phyloP scores from a whole-genome alignment of 2,329 filamentous ascomycete species.

The Didymella lethalis region DNA sequence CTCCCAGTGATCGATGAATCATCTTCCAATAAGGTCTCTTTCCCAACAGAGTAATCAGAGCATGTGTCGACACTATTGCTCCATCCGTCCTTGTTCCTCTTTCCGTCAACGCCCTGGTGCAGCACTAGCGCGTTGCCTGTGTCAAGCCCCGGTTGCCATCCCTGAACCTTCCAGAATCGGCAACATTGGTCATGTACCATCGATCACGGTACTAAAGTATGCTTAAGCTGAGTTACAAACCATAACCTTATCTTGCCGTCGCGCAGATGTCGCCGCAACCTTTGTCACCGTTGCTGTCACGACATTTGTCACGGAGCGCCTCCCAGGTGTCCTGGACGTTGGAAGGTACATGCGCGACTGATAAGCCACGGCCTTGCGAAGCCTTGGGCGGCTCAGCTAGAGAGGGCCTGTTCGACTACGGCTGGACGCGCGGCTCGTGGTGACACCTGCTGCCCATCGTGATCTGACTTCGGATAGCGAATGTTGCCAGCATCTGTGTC shows the following conservation, averaged over 20 bases:
- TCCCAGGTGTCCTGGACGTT: background rate
- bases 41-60: background rate
- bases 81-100: background rate
- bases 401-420: background rate
- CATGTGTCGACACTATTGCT: background rate
- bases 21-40: background rate
- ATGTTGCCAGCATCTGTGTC: no score
- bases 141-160: background rate
- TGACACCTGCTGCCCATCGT: no score
- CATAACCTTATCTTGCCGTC: conserved; percentile 21
- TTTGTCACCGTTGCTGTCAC: background rate
- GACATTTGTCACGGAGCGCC: background rate
- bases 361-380: background rate
- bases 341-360: background rate
- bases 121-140: background rate
- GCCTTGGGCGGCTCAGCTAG: background rate
- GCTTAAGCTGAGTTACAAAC: conserved; percentile 23
- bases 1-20: background rate
- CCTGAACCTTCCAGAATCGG: conserved; percentile 13
- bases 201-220: conserved; percentile 21
- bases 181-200: background rate
- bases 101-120: background rate
- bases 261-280: background rate
- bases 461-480: no score
- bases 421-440: background rate